A percentile compares a stretch with the other conserved stretches of the same genome.
These are phyloP conservation scores for Aspergillus haitiensis DNA, from an alignment of 495 filamentous ascomycete genomes.

Conservation along the genomic window DNA sequence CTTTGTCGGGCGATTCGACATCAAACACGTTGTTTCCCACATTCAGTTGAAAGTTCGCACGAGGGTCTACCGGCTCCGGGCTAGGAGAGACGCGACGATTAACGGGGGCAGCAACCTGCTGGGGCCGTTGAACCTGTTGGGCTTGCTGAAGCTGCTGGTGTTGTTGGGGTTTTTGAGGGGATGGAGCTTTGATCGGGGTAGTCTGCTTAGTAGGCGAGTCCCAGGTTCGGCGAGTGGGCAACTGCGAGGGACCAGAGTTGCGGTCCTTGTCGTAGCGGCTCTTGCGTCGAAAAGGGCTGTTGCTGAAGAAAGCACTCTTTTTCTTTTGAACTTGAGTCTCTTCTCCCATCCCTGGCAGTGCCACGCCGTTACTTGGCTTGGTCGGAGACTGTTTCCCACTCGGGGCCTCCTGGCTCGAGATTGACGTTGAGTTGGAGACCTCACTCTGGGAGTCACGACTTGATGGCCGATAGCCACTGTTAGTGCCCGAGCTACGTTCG, in stretches of 20 bases:
- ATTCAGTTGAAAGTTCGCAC: constrained; percentile 92
- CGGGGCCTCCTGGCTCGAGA: constrained; percentile 76
- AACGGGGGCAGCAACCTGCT: constrained; percentile 7
- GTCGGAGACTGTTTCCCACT: constrained; percentile 67
- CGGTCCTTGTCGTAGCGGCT: constrained; percentile 82
- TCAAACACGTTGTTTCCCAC: constrained; percentile 96
- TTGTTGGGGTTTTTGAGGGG: constrained; percentile 16
- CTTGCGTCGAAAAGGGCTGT: constrained; percentile 93
- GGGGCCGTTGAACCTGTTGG: constrained; percentile 6
- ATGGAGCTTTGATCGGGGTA: constrained; percentile 36
- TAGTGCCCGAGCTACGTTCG: constrained; percentile 73
- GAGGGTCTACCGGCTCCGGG: constrained; percentile 89
- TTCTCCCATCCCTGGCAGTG: constrained; percentile 44
- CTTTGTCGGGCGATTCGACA: constrained; percentile 77
- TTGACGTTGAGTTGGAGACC: constrained; percentile 83
- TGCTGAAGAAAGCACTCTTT: constrained; percentile 91
- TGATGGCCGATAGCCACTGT: constrained; percentile 69
- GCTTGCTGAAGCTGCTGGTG: constrained; percentile 8
- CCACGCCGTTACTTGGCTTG: constrained; percentile 58
- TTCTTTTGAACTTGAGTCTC: constrained; percentile 76
- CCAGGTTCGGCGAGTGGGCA: constrained; percentile 41
- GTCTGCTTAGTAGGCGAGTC: constrained; percentile 37
- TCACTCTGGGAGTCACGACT: constrained; percentile 93
- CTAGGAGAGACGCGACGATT: constrained; percentile 48
- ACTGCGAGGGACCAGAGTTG: constrained; percentile 33